Evolutionary conservation across 768 basidiomycete genomes (phyloP), one percentile per base, ranked within the genome.

Genomic region (Boletales sp.): DNA sequence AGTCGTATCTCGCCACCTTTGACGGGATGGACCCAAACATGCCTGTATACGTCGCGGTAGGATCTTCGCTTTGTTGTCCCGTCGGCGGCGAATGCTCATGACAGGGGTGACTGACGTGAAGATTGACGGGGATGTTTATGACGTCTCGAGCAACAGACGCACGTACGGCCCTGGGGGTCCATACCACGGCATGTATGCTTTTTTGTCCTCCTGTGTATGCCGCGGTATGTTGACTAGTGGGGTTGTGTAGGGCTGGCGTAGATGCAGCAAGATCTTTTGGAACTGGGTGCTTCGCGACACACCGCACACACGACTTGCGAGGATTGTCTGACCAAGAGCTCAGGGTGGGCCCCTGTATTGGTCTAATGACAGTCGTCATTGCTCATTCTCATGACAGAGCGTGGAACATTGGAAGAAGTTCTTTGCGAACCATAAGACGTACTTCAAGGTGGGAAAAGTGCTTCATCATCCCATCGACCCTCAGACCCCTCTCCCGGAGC

Each of bases 111-210:
- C 19, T 39, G 58, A 49, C 48, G 53, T 60, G 40, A 64, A 92
- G 90, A 87, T 98, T 65, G 90, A 93, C 63, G 89, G 90, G 12
- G 87, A 89, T 46, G 91, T 98, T 8, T 98, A 84, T 69, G 94
- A 98, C 62, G 94, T 98, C 46, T 81, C 85, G n/a, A 77, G 78
- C 53, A 84, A 83, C 57, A 74, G 76, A 51, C 76, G 86, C 18
- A 75, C 79, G 10, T 98, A 98, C 66, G 92, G 94, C 45, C 87
- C 85, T 35, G 94, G 94, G 13, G 94, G 93, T 35, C 80, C 88
- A 37, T 92, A 92, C 70, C 76, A 83, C 58, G 73, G 81, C 62
- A 76, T 88, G 87, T 86, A 63, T 65, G 58, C 67, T 44, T 40
- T 48, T 39, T 38, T 38, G n/a, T 37, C 33, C 3, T 48, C 19